Evolutionary conservation across 2,329 filamentous ascomycete species (phyloP).

Genomic region (Colletotrichum magnum): DNA sequence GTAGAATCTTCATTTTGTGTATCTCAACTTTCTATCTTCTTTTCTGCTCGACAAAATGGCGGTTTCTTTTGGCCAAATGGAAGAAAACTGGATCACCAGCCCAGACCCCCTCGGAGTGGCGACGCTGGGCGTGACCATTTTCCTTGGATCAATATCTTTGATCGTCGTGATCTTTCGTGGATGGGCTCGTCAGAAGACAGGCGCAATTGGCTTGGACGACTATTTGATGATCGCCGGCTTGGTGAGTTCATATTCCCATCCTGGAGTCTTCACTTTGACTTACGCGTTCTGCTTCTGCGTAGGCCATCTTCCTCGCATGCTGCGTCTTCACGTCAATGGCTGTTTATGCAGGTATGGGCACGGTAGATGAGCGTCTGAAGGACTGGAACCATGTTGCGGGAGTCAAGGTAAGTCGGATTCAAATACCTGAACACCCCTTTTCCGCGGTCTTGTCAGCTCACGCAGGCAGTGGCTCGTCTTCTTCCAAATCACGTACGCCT

Average conservation of each 20-base stretch:
- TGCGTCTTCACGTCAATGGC: background rate
- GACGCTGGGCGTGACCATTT: constrained; percentile 12
- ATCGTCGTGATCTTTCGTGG: background rate
- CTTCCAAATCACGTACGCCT: constrained; percentile 12
- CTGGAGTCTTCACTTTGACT: background rate
- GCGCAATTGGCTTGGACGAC: constrained; percentile 6
- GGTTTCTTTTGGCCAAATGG: constrained; percentile 4
- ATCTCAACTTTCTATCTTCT: background rate
- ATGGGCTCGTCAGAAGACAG: constrained; percentile 2
- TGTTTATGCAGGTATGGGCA: background rate
- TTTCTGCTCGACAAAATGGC: background rate
- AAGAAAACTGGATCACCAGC: constrained; percentile 7
- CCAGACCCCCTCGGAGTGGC: constrained; percentile 1
- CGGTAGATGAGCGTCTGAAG: background rate
- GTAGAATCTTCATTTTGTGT: no score
- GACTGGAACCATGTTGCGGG: constrained; percentile 10
- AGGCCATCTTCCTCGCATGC: constrained; percentile 10
- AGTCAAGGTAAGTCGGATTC: background rate
- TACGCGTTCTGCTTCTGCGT: background rate
- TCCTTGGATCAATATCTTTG: background rate
- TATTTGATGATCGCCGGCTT: background rate
- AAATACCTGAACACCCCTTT: background rate
- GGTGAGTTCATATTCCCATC: background rate
- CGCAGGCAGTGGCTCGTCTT: background rate
- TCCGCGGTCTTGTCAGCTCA: background rate